Conservation (phyloP, 805 yeast genomes). For the Candida ovalis region DNA sequence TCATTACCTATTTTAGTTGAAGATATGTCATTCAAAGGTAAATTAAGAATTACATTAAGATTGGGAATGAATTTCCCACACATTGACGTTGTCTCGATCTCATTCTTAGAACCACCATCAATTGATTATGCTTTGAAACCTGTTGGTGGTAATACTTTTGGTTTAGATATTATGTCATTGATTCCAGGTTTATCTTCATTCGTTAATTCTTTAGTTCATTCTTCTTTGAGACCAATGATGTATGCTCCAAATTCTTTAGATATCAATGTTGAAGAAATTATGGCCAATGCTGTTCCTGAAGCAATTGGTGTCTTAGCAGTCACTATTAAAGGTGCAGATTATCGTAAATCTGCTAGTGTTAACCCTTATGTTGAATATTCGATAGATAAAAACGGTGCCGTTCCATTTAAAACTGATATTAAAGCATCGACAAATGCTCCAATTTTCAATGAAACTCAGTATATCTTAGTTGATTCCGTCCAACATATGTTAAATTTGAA, state of each 20-base stretch:
- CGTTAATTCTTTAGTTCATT: constrained; percentile 65
- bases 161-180: constrained; percentile 78
- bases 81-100: constrained; percentile 65
- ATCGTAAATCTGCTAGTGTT: constrained; percentile 39
- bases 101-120: constrained; percentile 71
- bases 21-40: constrained; percentile 73
- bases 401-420: constrained; percentile 44
- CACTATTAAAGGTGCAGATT: constrained; percentile 51
- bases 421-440: constrained; percentile 57
- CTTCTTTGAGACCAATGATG: constrained; percentile 70
- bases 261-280: constrained; percentile 66
- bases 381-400: constrained; percentile 34
- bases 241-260: constrained; percentile 82
- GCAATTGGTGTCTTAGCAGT: constrained; percentile 69
- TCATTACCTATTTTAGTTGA: constrained; percentile 75
- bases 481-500: constrained; percentile 54
- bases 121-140: constrained; percentile 82
- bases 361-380: constrained; percentile 44
- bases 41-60: constrained; percentile 59
- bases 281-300: constrained; percentile 61
- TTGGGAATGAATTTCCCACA: constrained; percentile 72
- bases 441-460: constrained; percentile 62
- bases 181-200: constrained; percentile 75
- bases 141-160: constrained; percentile 85
- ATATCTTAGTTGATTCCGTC: constrained; percentile 52